phyloP scores from a whole-genome alignment of 805 yeast species.

The Ogataea thermomethanolica region DNA sequence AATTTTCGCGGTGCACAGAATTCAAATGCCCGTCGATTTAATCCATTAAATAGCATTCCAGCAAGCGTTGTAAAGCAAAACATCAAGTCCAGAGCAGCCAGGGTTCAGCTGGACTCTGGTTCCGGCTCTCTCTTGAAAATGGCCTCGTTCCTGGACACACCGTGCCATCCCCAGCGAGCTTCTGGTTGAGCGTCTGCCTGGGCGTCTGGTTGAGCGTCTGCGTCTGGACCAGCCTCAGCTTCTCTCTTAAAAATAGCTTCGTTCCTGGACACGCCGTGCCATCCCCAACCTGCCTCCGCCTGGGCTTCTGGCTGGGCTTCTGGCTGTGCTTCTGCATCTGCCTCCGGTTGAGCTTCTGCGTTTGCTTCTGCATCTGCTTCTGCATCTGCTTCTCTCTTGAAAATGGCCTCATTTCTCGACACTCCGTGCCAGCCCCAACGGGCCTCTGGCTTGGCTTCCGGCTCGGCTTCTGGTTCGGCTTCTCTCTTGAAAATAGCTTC shows the following conservation, averaged over 20 bases:
- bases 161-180: constrained; percentile 14
- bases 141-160: constrained; percentile 13
- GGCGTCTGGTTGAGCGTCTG: constrained; percentile 33
- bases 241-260: constrained; percentile 28
- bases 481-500: constrained; percentile 28
- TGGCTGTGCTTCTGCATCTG: constrained; percentile 23
- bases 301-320: constrained; percentile 32
- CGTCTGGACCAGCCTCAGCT: constrained; percentile 31
- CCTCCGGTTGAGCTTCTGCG: constrained; percentile 14
- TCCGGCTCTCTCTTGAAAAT: constrained; percentile 31
- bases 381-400: constrained; percentile 33
- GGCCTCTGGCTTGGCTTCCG: constrained; percentile 18
- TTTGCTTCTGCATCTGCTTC: constrained; percentile 18
- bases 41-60: too few relatives aligned
- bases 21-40: too few relatives aligned
- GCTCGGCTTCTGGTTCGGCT: constrained; percentile 30
- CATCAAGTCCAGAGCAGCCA: neutral
- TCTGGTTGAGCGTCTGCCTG: constrained; percentile 20
- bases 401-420: constrained; percentile 17
- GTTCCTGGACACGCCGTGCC: constrained; percentile 12
- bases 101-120: constrained; percentile 22
- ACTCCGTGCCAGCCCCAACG: constrained; percentile 10
- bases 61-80: neutral
- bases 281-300: constrained; percentile 13
- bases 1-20: too few relatives aligned